phyloP scores from a whole-genome alignment of 768 basidiomycete species.

The Auriscalpium orientale region DNA sequence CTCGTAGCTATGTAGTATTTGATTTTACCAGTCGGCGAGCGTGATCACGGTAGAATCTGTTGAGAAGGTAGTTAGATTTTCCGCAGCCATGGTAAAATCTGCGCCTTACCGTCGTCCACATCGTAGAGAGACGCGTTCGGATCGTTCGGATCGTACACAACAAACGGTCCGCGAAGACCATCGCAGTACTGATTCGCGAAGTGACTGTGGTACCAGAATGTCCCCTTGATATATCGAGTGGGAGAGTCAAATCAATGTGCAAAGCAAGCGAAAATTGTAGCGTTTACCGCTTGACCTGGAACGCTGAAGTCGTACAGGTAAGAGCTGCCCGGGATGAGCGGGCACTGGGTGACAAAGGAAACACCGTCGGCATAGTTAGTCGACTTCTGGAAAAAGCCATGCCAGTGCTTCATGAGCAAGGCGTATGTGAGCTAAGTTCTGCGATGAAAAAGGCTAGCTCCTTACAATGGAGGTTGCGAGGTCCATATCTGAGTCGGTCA shows the following conservation, averaged over 20 bases:
- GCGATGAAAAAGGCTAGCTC: background rate
- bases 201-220: constrained; percentile 23
- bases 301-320: constrained; percentile 9
- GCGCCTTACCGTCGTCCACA: constrained; percentile 28
- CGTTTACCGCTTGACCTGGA: constrained; percentile 3
- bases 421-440: background rate
- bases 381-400: constrained; percentile 14
- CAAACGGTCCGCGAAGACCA: constrained; percentile 30
- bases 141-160: constrained; percentile 36
- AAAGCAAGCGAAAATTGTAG: background rate
- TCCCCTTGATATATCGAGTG: constrained; percentile 3
- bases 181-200: constrained; percentile 26
- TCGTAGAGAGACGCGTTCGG: constrained; percentile 31
- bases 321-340: constrained; percentile 9
- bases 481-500: background rate
- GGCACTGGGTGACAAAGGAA: constrained; percentile 17
- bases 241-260: background rate
- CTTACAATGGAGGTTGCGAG: constrained; percentile 9
- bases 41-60: constrained; percentile 39
- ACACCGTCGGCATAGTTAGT: constrained; percentile 12
- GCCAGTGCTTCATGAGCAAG: constrained; percentile 14
- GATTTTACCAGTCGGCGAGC: constrained; percentile 37
- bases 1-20: background rate
- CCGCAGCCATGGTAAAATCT: constrained; percentile 4
- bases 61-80: constrained; percentile 3